Base-by-base conservation (phyloP, 306 rosid species). In the Prunus dulcis region DNA sequence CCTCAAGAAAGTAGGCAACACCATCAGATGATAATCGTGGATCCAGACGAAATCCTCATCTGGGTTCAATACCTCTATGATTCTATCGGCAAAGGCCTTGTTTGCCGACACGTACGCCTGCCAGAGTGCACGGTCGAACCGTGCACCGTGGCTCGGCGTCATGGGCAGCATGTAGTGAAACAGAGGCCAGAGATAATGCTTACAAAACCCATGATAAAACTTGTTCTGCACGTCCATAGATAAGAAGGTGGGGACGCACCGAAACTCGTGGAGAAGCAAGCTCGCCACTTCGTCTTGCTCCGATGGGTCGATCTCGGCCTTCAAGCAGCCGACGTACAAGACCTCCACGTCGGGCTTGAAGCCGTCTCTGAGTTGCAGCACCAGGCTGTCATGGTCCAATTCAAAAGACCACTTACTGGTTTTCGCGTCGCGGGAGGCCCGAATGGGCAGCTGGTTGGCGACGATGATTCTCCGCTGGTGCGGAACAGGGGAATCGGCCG, bases 121-220 rank as follows among this genome's bases (percentile, higher is more conserved):
- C 92, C 92, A 89, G 72, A 86, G 88, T 0, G 82, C 34, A 5
- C 79, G 80, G 61, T 87, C 90, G 77, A 87, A 89, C 11, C 85
- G 89, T 6, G 86, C 83, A 9, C 90, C 85, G 13, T 87, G 89
- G 30, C 81, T 76, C 6, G 87, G 75, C 6, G 87, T 84, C 69
- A 91, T 66, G n/a, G 96, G 96, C 2, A 91, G n/a, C 93, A 89
- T 87, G 82, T 91, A 89, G 69, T 91, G 96, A 38, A 91, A 91
- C 65, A 91, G 72, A 46, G 96, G 96, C 96, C 96, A 91, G 0
- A 91, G 93, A 19, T 91, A 91, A 76, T 91, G 96, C 87, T 91
- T 91, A 69, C 93, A 91, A 70, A 91, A 91, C 0, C 96, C 93
- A 25, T 91, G 96, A 67, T 91, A 91, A 71, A 77, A 91, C 19